Evolutionary conservation across 805 yeast species (phyloP).

Genomic region (Ogataea allantospora): DNA sequence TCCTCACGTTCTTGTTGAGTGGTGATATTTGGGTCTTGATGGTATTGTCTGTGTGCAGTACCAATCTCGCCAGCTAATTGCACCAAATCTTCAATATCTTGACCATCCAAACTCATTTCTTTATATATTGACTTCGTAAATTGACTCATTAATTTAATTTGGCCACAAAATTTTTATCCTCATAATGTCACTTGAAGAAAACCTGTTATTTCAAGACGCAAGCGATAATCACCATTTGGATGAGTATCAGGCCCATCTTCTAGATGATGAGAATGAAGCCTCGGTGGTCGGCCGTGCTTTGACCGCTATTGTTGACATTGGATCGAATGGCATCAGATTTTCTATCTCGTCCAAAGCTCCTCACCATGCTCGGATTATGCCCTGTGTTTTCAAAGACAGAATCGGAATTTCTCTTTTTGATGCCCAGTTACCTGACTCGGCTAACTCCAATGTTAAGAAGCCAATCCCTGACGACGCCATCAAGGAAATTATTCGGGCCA

Average conservation of each 20-base stretch:
- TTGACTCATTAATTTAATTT: neutral
- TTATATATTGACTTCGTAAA: neutral
- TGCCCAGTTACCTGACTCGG: slow-evolving; percentile 45
- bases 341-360: slow-evolving; percentile 68
- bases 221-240: slow-evolving; percentile 32
- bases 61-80: slow-evolving; percentile 16
- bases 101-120: slow-evolving; percentile 11
- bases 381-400: slow-evolving; percentile 73
- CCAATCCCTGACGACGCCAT: slow-evolving; percentile 61
- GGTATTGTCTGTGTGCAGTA: slow-evolving; percentile 13
- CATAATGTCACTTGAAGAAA: slow-evolving; percentile 32
- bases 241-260: slow-evolving; percentile 19
- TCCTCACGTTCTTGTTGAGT: slow-evolving; percentile 19
- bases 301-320: slow-evolving; percentile 71
- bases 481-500: slow-evolving; percentile 56
- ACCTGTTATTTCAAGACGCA: slow-evolving; percentile 26
- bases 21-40: slow-evolving; percentile 10
- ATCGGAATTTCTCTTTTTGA: slow-evolving; percentile 69
- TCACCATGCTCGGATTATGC: slow-evolving; percentile 72
- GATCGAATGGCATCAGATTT: slow-evolving; percentile 73
- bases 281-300: slow-evolving; percentile 57
- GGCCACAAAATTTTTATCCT: slow-evolving; percentile 10
- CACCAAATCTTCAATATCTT: slow-evolving; percentile 14
- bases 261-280: slow-evolving; percentile 42
- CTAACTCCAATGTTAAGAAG: slow-evolving; percentile 33